Evolutionary conservation across 139 green algal genomes (phyloP).

Genomic region (Nannochloris sp.): DNA sequence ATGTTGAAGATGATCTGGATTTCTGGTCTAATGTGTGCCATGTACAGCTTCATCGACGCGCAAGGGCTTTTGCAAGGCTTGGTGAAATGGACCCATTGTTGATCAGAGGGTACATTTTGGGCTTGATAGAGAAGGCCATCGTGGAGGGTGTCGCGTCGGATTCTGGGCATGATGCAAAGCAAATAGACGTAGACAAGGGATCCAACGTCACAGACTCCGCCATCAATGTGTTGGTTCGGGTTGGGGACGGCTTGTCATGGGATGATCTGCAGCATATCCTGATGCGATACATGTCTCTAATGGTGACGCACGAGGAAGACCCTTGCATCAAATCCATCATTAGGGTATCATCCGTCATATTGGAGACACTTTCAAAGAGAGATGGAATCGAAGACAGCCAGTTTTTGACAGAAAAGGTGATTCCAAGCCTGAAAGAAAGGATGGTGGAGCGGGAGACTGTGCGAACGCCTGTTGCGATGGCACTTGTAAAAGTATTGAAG

Average conservation of each 20-base stretch:
- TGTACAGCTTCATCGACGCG: conserved; percentile 71
- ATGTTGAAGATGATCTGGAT: conserved; percentile 56
- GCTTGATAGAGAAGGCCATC: conserved; percentile 57
- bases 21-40: conserved; percentile 75
- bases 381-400: neutral
- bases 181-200: conserved; percentile 41
- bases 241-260: conserved; percentile 55
- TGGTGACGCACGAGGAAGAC: conserved; percentile 29
- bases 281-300: conserved; percentile 36
- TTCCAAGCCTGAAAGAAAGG: conserved; percentile 49
- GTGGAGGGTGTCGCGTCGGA: conserved; percentile 35
- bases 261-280: conserved; percentile 67
- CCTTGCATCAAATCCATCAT: conserved; percentile 34
- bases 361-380: conserved; percentile 36
- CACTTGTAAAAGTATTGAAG: conserved; percentile 69
- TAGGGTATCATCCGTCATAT: conserved; percentile 57
- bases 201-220: conserved; percentile 61
- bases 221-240: conserved; percentile 45
- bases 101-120: conserved; percentile 53
- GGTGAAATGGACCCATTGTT: conserved; percentile 9
- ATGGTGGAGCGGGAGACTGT: conserved; percentile 45
- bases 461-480: conserved; percentile 63
- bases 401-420: conserved; percentile 17
- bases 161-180: conserved; percentile 37
- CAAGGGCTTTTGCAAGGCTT: conserved; percentile 18